Evolutionary conservation across 306 rosid genomes (phyloP).

Genomic region (Cicer arietinum): DNA sequence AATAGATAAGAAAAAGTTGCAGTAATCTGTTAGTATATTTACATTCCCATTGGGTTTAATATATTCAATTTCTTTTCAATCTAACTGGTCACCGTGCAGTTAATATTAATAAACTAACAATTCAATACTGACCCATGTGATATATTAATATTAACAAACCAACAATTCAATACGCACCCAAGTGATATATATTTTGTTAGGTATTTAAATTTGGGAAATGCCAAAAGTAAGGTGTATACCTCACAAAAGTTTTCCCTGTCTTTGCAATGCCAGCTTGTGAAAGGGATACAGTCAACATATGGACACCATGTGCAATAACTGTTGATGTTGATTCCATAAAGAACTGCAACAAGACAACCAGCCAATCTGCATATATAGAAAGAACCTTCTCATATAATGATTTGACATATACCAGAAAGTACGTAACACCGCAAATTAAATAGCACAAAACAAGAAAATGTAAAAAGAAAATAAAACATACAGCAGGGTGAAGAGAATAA

Average conservation of each 20-base stretch:
- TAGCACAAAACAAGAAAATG: conserved; percentile 12
- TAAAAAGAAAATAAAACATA: conserved; percentile 49
- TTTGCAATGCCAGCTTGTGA: conserved; percentile 75
- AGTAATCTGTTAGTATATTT: conserved; percentile 19
- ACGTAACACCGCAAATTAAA: conserved; percentile 38
- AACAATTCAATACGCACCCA: not conserved
- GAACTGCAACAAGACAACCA: conserved; percentile 75
- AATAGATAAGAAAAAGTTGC: conserved; percentile 13
- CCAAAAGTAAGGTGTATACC: conserved; percentile 58
- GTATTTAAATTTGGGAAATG: conserved; percentile 41
- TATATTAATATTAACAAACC: conserved; percentile 22
- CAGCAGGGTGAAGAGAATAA: conserved; percentile 72
- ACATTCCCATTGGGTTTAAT: conserved; percentile 31
- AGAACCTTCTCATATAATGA: conserved; percentile 46
- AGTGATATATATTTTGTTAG: conserved; percentile 7
- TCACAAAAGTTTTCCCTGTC: conserved; percentile 65
- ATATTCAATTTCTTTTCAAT: conserved; percentile 7
- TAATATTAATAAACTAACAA: conserved; percentile 25
- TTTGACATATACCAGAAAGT: conserved; percentile 39
- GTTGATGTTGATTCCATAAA: conserved; percentile 69
- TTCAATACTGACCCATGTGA: not conserved
- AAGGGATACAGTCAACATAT: conserved; percentile 79
- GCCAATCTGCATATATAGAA: conserved; percentile 63
- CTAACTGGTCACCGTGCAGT: not conserved
- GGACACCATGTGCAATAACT: conserved; percentile 83